Base-by-base conservation (phyloP, 2,329 filamentous ascomycete genomes). In the Diaporthe amygdali region DNA sequence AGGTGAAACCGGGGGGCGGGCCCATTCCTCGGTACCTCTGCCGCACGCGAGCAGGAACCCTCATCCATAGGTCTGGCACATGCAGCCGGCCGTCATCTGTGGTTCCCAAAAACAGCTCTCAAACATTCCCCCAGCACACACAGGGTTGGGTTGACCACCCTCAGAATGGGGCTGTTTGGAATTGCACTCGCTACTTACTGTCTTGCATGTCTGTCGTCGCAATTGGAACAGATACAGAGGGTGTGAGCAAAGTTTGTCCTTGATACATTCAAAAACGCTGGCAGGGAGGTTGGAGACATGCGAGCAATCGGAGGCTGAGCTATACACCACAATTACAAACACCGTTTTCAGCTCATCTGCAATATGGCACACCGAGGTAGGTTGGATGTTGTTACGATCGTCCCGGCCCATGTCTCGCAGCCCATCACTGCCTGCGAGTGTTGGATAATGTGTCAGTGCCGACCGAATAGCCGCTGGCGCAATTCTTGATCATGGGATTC, bases 381-480 rank as follows among this genome's bases (percentile, higher is more conserved):
- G 47, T n/a, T 41, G 17, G 32, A 52, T 41, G 22, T 27, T 49
- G 63, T 54, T 32, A 44, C 46, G 64, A 67, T 46, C 47, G 64
- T 32, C 47, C 64, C 49, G 49, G 47, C 39, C 10, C 22, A 25
- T 27, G 37, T 41, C 46, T 52, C 27, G 46, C 32, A 67, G 20
- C 46, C 25, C 27, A 46, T 52, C n/a, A 49, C 37, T 61, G 55
- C 25, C 22, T 15, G n/a, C 34, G 27, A 22, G 44, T 25, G 37
- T 39, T 39, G 37, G 37, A 39, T 22, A 20, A 32, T 52, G 17
- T 27, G 49, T 30, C 67, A 30, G 51, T 52, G 37, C 41, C 49
- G 44, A 69, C 39, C 27, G 41, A 39, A 30, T 51, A 64, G 54
- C 49, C 66, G 70, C 70, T 49, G 56, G 66, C 55, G 55, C 59